Percentiles rank a stretch among this genome's conserved stretches.
Conservation (phyloP, 345 rosid species). For the Gossypium ekmanianum region DNA sequence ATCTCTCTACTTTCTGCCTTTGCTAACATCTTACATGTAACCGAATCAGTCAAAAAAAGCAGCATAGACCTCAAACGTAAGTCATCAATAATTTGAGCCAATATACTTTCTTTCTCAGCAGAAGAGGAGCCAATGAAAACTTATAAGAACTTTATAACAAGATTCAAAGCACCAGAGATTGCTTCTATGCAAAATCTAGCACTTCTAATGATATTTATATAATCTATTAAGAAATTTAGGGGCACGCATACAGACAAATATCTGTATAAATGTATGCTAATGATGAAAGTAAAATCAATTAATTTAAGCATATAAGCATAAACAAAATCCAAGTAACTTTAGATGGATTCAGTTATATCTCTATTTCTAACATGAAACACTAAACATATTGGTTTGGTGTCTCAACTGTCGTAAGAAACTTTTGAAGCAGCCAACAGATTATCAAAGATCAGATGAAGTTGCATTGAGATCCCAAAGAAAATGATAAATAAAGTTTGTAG, state of each 20-base stretch:
- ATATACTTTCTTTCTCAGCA: not conserved
- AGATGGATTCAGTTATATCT: not conserved
- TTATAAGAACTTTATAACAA: not conserved
- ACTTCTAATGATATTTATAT: not conserved
- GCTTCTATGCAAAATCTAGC: not conserved
- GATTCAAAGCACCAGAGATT: not conserved
- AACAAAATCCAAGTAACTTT: slow-evolving; percentile 7
- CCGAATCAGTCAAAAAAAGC: not conserved
- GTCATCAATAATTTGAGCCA: not conserved
- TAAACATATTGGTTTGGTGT: not conserved
- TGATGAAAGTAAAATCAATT: not conserved
- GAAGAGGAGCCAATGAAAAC: not conserved
- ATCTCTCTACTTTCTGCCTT: not conserved
- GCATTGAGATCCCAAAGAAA: slow-evolving; percentile 4
- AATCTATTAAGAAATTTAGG: not conserved
- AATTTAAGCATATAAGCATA: not conserved
- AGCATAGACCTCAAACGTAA: not conserved
- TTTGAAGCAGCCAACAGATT: not conserved
- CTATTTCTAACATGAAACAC: not conserved
- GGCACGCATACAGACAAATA: not conserved
- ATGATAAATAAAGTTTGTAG: not conserved
- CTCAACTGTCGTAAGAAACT: not conserved
- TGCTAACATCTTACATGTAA: not conserved
- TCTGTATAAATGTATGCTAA: not conserved
- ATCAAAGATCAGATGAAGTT: not conserved